phyloP scores from a whole-genome alignment of 441 rosid species.

The Adansonia madagascariensis region DNA sequence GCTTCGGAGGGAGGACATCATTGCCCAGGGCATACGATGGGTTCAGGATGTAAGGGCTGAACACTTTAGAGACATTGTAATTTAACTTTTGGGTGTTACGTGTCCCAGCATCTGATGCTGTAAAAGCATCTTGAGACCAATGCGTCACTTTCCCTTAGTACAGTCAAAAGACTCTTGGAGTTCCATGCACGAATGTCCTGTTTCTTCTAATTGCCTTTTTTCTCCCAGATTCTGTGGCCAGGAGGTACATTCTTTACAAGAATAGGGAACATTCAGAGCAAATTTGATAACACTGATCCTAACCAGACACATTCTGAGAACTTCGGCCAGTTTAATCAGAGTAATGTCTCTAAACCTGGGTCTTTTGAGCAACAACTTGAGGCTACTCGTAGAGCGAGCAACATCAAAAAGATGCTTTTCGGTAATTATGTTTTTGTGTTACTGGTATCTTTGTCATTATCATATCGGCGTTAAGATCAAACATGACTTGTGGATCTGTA shows the following conservation, averaged over 20 bases:
- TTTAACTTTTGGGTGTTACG: slow-evolving; percentile 3
- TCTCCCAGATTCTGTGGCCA: slow-evolving; percentile 83
- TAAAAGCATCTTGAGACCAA: slow-evolving; percentile 5
- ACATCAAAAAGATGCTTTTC: slow-evolving; percentile 79
- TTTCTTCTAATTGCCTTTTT: slow-evolving; percentile 25
- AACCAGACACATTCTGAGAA: slow-evolving; percentile 43
- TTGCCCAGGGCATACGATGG: slow-evolving; percentile 84
- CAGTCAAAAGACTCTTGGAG: neutral
- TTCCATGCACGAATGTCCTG: neutral
- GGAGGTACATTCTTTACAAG: slow-evolving; percentile 76
- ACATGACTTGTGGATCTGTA: neutral
- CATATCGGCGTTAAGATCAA: too few species aligned
- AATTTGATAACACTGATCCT: slow-evolving; percentile 37
- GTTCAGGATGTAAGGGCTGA: slow-evolving; percentile 81
- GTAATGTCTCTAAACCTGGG: slow-evolving; percentile 52
- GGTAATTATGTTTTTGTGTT: slow-evolving; percentile 49
- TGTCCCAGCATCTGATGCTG: slow-evolving; percentile 2
- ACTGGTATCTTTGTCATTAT: neutral
- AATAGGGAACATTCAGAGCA: slow-evolving; percentile 42
- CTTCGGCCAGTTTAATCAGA: slow-evolving; percentile 57
- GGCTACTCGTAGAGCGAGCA: slow-evolving; percentile 85
- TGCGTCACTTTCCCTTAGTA: too few species aligned
- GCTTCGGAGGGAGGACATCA: slow-evolving; percentile 80
- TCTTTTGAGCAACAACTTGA: slow-evolving; percentile 85
- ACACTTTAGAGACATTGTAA: slow-evolving; percentile 6